Percentiles rank a stretch among this genome's conserved stretches.
Evolutionary conservation across 2,329 filamentous ascomycete species (phyloP).

Genomic region (Aureobasidium sp.): DNA sequence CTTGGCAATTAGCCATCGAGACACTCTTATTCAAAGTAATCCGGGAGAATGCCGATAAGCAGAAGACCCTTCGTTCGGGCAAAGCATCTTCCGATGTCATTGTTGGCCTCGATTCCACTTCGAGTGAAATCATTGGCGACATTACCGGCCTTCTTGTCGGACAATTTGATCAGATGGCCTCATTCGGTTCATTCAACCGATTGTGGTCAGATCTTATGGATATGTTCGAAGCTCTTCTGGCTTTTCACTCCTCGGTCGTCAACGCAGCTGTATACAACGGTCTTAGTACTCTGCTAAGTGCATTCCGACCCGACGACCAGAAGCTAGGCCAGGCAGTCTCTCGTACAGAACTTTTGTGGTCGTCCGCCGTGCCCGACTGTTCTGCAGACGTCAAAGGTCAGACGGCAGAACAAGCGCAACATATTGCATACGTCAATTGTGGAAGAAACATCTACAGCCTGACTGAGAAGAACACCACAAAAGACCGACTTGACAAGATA

Average conservation of each 20-base stretch:
- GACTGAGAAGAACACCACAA: slow-evolving; percentile 54
- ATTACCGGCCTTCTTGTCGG: slow-evolving; percentile 65
- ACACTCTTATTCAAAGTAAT: slow-evolving; percentile 73
- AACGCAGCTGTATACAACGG: slow-evolving; percentile 36
- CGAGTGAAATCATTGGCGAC: slow-evolving; percentile 64
- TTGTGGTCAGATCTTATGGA: slow-evolving; percentile 69
- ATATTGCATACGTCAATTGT: slow-evolving; percentile 74
- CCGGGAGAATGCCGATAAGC: slow-evolving; percentile 19
- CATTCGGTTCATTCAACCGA: slow-evolving; percentile 56
- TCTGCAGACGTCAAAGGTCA: slow-evolving; percentile 15
- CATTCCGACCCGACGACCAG: slow-evolving; percentile 18
- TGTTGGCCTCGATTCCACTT: slow-evolving; percentile 48
- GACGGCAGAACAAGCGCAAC: slow-evolving; percentile 62
- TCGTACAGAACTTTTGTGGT: slow-evolving; percentile 25
- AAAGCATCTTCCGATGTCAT: background rate
- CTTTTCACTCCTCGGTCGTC: slow-evolving; percentile 32
- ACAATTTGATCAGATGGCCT: slow-evolving; percentile 65
- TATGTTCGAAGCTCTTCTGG: slow-evolving; percentile 52
- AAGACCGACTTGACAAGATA: slow-evolving; percentile 57
- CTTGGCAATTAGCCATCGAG: slow-evolving; percentile 77
- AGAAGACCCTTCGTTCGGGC: slow-evolving; percentile 16
- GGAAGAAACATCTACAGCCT: slow-evolving; percentile 72
- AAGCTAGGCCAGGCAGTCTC: slow-evolving; percentile 24
- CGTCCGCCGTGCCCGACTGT: slow-evolving; percentile 22
- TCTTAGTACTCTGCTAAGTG: slow-evolving; percentile 32